Conservation (phyloP, 2,329 filamentous ascomycete genomes). For the Fusarium hostae region DNA sequence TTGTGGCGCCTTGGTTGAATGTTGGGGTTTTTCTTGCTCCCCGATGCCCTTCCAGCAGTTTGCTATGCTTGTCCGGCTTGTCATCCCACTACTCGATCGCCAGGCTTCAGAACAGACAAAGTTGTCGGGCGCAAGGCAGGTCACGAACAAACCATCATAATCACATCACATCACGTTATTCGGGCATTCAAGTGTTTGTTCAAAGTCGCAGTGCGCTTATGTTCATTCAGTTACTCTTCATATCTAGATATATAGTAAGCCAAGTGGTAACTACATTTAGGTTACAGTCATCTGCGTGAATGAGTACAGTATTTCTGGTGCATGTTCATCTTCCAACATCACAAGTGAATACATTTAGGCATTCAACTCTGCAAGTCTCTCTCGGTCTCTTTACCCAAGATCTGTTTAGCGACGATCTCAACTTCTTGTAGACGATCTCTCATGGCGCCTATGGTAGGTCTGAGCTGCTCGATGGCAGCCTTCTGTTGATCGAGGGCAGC, state of each 20-base stretch:
- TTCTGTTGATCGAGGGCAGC: no score
- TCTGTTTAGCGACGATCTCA: no score
- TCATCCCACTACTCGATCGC: not conserved
- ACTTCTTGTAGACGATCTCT: no score
- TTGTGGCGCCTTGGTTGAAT: no score
- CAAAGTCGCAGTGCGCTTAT: not conserved
- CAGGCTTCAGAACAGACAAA: rapidly evolving
- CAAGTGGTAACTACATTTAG: not conserved
- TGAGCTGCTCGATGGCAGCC: no score
- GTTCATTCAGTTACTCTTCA: not conserved
- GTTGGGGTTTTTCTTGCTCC: not conserved
- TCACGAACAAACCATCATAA: not conserved
- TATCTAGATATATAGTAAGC: not conserved
- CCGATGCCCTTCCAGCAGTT: not conserved
- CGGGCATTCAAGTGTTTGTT: not conserved
- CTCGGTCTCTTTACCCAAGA: no score
- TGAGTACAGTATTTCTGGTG: no score
- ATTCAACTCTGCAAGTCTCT: not conserved
- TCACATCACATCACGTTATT: not conserved
- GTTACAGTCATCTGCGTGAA: no score
- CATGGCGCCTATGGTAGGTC: no score
- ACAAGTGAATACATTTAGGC: not conserved
- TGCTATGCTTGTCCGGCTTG: not conserved
- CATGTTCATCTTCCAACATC: not conserved
- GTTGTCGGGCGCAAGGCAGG: no score